Percentiles rank a stretch among this genome's conserved stretches.
Conservation (phyloP, 352 stramenopile species). For the Pythium plurisporium region DNA sequence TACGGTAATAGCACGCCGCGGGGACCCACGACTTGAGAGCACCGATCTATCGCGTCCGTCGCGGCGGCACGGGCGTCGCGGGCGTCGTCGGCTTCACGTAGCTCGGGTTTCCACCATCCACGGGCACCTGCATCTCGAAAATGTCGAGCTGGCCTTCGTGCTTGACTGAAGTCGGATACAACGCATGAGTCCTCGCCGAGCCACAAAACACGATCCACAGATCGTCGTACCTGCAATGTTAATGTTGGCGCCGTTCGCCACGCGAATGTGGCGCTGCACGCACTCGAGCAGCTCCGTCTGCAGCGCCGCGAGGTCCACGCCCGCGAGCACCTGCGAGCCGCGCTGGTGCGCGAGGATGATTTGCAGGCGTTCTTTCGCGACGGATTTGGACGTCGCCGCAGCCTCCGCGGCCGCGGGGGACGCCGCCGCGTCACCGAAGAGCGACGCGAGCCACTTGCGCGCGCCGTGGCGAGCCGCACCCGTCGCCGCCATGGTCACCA, state of each 20-base stretch:
- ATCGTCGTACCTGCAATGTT: constrained; percentile 85
- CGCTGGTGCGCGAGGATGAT: constrained; percentile 88
- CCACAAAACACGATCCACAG: background rate
- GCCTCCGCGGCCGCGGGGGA: constrained; percentile 16
- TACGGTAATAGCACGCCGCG: background rate
- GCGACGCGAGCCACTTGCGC: constrained; percentile 76
- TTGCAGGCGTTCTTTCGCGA: constrained; percentile 85
- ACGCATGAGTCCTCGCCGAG: background rate
- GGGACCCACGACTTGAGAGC: background rate
- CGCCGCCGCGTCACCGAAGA: constrained; percentile 51
- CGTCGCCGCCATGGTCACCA: constrained; percentile 28
- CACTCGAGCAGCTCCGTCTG: constrained; percentile 83
- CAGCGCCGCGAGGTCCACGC: constrained; percentile 72
- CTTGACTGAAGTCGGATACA: constrained; percentile 48
- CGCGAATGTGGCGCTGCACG: constrained; percentile 84
- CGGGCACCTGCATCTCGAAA: constrained; percentile 89
- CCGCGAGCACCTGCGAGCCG: constrained; percentile 76
- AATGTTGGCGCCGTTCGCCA: constrained; percentile 83
- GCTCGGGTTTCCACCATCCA: constrained; percentile 47
- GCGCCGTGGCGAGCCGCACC: constrained; percentile 46
- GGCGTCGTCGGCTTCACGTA: constrained; percentile 17
- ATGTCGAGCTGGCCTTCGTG: constrained; percentile 85
- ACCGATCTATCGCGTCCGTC: constrained; percentile 22
- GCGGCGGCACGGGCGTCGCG: constrained; percentile 1
- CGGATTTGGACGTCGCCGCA: constrained; percentile 56